Evolutionary conservation across 2,329 filamentous ascomycete genomes (phyloP), one percentile per base, ranked within the genome.

Genomic region (Aspergillus sp.): DNA sequence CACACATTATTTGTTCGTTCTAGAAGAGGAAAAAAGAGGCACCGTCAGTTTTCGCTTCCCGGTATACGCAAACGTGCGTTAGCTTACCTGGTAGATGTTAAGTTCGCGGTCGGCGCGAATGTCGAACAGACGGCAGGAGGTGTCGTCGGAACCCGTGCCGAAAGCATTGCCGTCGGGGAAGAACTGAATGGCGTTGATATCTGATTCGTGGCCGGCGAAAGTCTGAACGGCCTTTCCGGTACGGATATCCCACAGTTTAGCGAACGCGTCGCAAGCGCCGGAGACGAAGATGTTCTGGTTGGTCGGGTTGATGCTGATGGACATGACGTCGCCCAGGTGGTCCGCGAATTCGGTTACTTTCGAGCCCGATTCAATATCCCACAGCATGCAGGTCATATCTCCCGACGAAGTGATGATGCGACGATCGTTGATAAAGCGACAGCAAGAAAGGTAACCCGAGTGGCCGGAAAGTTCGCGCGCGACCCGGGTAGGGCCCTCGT

Each of bases 301-400:
- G 63, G 96, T 96, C 1, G 95, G 95, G 81, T 99, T 98, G 78
- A 99, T 91, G 85, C 94, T 98, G 81, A 98, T 92, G 83, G 94
- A 98, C 95, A 99, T 99, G 69, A 99, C 95, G 74, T 99, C 95
- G 75, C 95, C 95, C 11, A 99, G 85, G 76, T 99, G 95, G 79
- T 99, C 95, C 73, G 95, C 95, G 69, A 98, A 99, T 77, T 99
- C 95, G 73, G 93, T 96, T 47, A 96, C 90, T 82, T 97, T 97
- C 66, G 93, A 92, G 58, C 95, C 95, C 0, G 94, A 96, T 80
- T 99, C 95, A 65, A 99, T 94, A 81, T 99, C 95, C 95, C 95
- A 99, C 74, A 98, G 91, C 89, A 98, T 97, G 78, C 95, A 99
- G 55, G 95, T 99, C 95, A 99, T 99, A 76, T 99, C 95, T 65